These are phyloP conservation scores for Cytospora piceae DNA, from an alignment of 2,329 filamentous ascomycete species.

Conservation along the genomic window DNA sequence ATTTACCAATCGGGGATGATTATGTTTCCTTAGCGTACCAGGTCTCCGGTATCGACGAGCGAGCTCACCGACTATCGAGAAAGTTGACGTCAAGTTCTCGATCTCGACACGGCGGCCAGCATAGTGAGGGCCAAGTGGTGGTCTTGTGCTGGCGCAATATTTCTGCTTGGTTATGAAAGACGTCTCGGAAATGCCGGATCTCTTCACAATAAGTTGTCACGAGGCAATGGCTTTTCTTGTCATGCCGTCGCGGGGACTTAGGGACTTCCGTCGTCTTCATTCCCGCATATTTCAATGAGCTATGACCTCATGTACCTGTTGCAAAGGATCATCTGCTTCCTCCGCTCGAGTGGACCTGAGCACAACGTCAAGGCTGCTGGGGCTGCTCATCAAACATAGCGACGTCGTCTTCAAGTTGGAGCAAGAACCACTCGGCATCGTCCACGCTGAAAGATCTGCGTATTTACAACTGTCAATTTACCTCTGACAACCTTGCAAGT, in stretches of 20 bases:
- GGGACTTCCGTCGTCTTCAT: not conserved
- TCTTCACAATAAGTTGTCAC: not conserved
- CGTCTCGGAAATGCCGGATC: not conserved
- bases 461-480: not conserved
- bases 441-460: slow-evolving; percentile 1
- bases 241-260: not conserved
- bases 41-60: slow-evolving; percentile 2
- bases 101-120: not conserved
- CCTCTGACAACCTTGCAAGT: slow-evolving; percentile 1
- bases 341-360: not conserved
- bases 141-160: not conserved
- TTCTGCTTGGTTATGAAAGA: not conserved
- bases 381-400: not conserved
- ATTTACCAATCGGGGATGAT: not conserved
- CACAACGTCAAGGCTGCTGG: slow-evolving; percentile 8
- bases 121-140: not conserved
- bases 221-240: not conserved
- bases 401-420: not conserved
- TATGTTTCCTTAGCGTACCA: not conserved
- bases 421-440: slow-evolving; percentile 1
- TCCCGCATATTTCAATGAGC: not conserved
- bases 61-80: not conserved
- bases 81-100: not conserved
- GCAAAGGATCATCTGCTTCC: slow-evolving; percentile 5
- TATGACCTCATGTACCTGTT: not conserved